Percentiles rank a stretch among this genome's conserved stretches.
These are phyloP conservation scores for Acer saccharum DNA, from an alignment of 345 rosid species.

Conservation along the genomic window DNA sequence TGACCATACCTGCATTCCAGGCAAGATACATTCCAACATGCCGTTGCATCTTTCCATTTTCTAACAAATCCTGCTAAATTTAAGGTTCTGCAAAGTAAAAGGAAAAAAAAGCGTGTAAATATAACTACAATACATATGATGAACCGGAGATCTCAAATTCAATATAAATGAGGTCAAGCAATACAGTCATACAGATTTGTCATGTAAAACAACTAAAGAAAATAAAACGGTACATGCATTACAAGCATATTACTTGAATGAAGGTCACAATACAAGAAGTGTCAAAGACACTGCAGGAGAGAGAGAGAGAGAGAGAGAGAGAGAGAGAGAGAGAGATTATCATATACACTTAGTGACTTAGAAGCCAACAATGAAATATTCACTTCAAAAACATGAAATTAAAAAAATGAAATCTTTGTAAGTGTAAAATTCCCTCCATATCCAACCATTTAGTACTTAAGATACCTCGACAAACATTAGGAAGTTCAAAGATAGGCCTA, in stretches of 20 bases:
- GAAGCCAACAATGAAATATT: no score
- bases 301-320: neutral
- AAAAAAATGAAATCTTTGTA: neutral
- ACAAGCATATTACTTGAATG: neutral
- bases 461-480: neutral
- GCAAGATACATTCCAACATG: neutral
- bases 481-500: slow-evolving; percentile 4
- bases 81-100: neutral
- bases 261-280: neutral
- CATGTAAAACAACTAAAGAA: neutral
- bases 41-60: neutral
- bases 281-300: neutral
- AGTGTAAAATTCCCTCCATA: neutral
- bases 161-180: neutral
- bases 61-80: neutral
- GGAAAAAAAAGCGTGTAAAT: neutral
- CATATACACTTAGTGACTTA: no score
- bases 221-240: neutral
- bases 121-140: neutral
- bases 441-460: neutral
- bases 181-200: neutral
- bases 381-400: no score
- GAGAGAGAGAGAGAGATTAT: neutral
- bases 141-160: neutral
- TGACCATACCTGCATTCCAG: neutral